Conservation (phyloP, 192 early-diverging fungal genomes). For the Mortierella hygrophila region DNA sequence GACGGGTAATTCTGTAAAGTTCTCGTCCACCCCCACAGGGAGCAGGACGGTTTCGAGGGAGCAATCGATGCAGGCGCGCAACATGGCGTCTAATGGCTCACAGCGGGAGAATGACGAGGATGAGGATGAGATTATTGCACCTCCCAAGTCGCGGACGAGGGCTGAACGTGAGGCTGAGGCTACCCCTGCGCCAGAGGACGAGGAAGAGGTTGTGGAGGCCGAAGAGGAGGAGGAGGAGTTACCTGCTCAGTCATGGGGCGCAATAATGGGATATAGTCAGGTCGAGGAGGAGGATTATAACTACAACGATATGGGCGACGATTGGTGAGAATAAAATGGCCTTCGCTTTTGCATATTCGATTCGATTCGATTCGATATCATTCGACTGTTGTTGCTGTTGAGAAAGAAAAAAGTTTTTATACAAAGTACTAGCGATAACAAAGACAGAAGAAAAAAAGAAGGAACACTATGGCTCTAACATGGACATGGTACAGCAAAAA, state of each 20-base stretch:
- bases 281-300: conserved; percentile 37
- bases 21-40: conserved; percentile 41
- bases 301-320: conserved; percentile 55
- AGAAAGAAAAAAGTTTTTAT: neutral
- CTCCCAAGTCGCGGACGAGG: conserved; percentile 43
- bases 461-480: neutral
- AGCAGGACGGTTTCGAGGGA: conserved; percentile 54
- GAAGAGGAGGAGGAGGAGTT: conserved; percentile 59
- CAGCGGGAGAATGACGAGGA: conserved; percentile 58
- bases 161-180: conserved; percentile 52
- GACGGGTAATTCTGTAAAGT: conserved; percentile 40
- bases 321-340: conserved; percentile 2
- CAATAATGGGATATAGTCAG: conserved; percentile 35
- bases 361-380: neutral
- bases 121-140: conserved; percentile 53
- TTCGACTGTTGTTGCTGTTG: neutral
- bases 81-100: conserved; percentile 28
- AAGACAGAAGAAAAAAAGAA: neutral
- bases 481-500: conserved; percentile 1
- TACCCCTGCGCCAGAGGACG: conserved; percentile 38
- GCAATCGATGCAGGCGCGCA: conserved; percentile 49
- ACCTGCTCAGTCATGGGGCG: conserved; percentile 22
- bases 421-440: neutral
- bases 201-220: conserved; percentile 45
- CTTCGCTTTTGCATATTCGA: neutral